phyloP scores from a whole-genome alignment of 805 yeast genomes.

The Blastobotrys muscicola region DNA sequence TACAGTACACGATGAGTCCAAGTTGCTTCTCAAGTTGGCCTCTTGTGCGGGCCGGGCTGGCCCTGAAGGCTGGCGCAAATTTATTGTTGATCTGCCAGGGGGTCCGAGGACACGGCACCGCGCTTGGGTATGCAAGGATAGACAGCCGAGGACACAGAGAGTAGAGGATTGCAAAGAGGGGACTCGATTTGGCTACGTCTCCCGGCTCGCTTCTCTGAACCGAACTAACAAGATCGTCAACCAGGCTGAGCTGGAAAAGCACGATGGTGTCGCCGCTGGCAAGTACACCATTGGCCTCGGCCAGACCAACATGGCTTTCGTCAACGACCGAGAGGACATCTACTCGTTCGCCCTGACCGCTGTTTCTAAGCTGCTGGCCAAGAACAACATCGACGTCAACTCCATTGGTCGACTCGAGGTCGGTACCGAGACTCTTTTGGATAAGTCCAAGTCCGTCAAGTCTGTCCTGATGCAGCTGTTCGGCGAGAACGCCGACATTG shows the following conservation, averaged over 20 bases:
- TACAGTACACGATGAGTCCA: no score
- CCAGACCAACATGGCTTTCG: slow-evolving; percentile 96
- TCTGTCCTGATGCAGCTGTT: slow-evolving; percentile 91
- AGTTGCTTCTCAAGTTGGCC: no score
- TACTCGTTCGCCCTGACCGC: slow-evolving; percentile 93
- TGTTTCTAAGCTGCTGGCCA: slow-evolving; percentile 60
- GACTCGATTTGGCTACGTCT: no score
- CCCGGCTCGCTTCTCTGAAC: no score
- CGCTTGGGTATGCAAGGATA: not conserved
- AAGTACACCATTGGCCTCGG: slow-evolving; percentile 98
- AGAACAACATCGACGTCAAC: slow-evolving; percentile 73
- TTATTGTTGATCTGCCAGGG: not conserved
- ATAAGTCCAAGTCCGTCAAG: slow-evolving; percentile 94
- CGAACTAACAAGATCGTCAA: slow-evolving; percentile 41
- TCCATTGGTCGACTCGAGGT: slow-evolving; percentile 92
- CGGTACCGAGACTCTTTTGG: slow-evolving; percentile 94
- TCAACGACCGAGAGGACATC: slow-evolving; percentile 94
- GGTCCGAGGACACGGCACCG: not conserved
- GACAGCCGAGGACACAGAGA: not conserved
- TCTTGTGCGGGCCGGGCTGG: no score
- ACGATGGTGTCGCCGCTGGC: slow-evolving; percentile 82
- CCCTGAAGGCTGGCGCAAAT: no score
- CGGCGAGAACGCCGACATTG: slow-evolving; percentile 72
- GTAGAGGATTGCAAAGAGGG: no score
- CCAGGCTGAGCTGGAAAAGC: slow-evolving; percentile 79